Base-by-base conservation (phyloP, 1,139 yeast species). In the Candida gigantensis region DNA sequence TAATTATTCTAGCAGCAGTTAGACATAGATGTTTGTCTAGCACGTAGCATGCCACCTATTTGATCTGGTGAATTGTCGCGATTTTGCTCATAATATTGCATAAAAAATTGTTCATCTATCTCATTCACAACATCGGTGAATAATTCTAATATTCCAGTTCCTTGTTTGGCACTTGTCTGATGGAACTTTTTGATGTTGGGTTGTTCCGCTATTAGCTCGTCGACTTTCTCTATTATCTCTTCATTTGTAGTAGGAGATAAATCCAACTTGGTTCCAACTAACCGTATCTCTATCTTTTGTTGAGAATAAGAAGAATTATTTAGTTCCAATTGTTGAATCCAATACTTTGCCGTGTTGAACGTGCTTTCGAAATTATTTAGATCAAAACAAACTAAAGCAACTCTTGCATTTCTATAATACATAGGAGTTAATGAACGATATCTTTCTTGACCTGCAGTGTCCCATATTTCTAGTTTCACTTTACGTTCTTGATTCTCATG, bases 401-500 rank as follows among this genome's bases (percentile, higher is more conserved):
- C 62, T 36, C 59, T 61, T 28, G 74, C 71, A 43, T 69, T 68
- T 23, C 77, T 48, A 48, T 72, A 72, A 51, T 72, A 72, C 77
- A 72, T 72, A 4, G 77, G 77, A 1, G 76, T 71, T 28, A 72
- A 55, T 8, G 73, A 66, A 41, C 68, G 57, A 51, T 72, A 72
- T 31, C 77, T 48, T 41, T 72, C 77, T 48, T 72, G 77, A 23
- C 77, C 77, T 2, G 77, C 77, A n/a, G 77, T 72, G 43, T 72
- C 77, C 77, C 77, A 72, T 41, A 72, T 68, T 43, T 72, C 76
- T 42, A 68, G 63, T 45, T 65, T 66, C 31, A 70, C 42, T 16
- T 39, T 39, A 28, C 50, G 46, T 13, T 48, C 47, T 15, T 49
- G 40, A n/a, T 21, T 44, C 27, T 10, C 41, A 38, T 10, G 43